A percentile compares a stretch with the other conserved stretches of the same genome.
Conservation (phyloP, 148 eudicot genomes). For the Chenopodium quinoa region DNA sequence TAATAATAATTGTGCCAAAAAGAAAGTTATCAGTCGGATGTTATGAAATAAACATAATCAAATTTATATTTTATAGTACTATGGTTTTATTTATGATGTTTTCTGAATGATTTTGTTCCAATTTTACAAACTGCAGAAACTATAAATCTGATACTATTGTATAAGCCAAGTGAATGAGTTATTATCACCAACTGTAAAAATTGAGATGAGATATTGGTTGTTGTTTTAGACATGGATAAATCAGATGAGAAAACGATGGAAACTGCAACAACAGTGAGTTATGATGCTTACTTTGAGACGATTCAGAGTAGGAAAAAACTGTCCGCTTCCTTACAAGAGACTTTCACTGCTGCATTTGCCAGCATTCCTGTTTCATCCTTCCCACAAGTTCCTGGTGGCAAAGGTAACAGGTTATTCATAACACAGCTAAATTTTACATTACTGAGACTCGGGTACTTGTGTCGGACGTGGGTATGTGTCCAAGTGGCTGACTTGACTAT, state of each 20-base stretch:
- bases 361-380: slow-evolving; percentile 77
- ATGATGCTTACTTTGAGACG: slow-evolving; percentile 75
- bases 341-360: slow-evolving; percentile 68
- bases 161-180: background rate
- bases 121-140: too few species aligned
- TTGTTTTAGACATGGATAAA: slow-evolving; percentile 38
- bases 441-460: background rate
- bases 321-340: slow-evolving; percentile 57
- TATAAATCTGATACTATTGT: too few species aligned
- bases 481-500: too few species aligned
- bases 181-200: background rate
- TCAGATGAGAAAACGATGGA: slow-evolving; percentile 23
- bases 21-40: too few species aligned
- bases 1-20: too few species aligned
- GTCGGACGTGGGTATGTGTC: background rate
- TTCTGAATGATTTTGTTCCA: too few species aligned
- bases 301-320: slow-evolving; percentile 74
- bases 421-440: background rate
- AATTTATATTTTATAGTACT: too few species aligned
- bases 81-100: too few species aligned
- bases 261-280: slow-evolving; percentile 32
- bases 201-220: background rate
- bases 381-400: slow-evolving; percentile 83
- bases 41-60: too few species aligned
- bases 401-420: slow-evolving; percentile 44